Evolutionary conservation across 2,329 filamentous ascomycete species (phyloP), one percentile per base, ranked within the genome.

Genomic region (Pestalotiopsis sp.): DNA sequence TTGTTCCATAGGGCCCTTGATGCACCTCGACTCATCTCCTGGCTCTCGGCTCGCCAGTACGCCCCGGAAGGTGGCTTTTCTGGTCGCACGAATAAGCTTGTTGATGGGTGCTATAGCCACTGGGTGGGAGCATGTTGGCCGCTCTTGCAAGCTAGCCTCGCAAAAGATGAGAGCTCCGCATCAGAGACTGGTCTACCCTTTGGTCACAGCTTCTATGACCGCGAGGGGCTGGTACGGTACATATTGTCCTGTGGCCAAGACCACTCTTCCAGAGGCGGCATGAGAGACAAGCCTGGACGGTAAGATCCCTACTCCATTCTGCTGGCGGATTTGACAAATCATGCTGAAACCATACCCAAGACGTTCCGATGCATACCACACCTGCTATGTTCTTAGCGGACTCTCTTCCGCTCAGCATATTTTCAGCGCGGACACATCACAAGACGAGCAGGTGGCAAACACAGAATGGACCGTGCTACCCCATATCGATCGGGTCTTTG

Each of bases 41-140:
- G 96, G 94, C 88, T 99, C 52, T 95, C 94, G 7, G 90, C 93
- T 59, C 91, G 94, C 69, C 96, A 99, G 80, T 93, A 95, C 79
- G 90, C 91, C 38, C 96, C 95, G 3, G 96, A 98, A 80, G 95
- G 95, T 72, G 96, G 96, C 45, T 95, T 97, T 77, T 92, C 93
- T 56, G 96, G 96, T 70, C 92, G 96, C 74, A 97, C 95, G 36
- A 98, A 98, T 85, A 99, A 99, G 83, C 87, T 99, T 40, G 96
- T 98, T 40, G 96, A 99, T 80, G 96, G 95, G 60, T 99, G 96
- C 83, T 99, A 99, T 83, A 97, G 93, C 78, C 95, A 98, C 81
- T 99, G 96, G 96, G 92, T 97, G 41, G 96, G 96, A 67, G 93
- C 92, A 67, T 98, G 95, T 83, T 99, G 95, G 93, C 92, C 95